phyloP scores from a whole-genome alignment of 1,284 basidiomycete species.

The Apiotrichum veenhuisii region DNA sequence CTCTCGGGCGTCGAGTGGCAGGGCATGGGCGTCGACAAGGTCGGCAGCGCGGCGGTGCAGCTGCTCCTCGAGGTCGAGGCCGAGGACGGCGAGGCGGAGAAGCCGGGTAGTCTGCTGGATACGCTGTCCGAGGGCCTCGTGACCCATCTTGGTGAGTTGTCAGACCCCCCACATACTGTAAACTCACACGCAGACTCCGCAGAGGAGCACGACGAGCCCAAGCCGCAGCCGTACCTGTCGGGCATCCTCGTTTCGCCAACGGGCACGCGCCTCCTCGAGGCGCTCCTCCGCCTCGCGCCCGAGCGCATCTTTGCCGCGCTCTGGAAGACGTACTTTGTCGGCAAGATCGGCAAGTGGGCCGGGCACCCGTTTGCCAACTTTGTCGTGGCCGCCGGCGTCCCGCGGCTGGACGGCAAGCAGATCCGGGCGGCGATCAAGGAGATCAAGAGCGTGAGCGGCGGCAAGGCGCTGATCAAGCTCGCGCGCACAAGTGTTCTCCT shows the following conservation, averaged over 20 bases:
- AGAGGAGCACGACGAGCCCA: conserved; percentile 18
- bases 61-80: conserved; percentile 75
- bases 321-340: conserved; percentile 72
- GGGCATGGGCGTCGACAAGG: conserved; percentile 72
- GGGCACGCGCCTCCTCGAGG: conserved; percentile 81
- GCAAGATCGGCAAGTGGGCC: conserved; percentile 66
- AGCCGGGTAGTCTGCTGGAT: conserved; percentile 73
- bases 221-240: conserved; percentile 52
- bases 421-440: conserved; percentile 61
- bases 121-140: conserved; percentile 74
- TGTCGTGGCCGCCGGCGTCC: conserved; percentile 73
- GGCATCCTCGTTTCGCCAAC: conserved; percentile 77
- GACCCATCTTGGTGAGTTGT: conserved; percentile 53
- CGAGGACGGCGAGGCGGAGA: conserved; percentile 59
- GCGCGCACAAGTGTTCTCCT: conserved; percentile 64
- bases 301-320: conserved; percentile 61
- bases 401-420: conserved; percentile 57
- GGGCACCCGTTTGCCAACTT: conserved; percentile 88
- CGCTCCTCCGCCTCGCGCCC: conserved; percentile 63
- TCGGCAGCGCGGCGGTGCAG: conserved; percentile 77
- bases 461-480: conserved; percentile 55
- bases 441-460: conserved; percentile 56
- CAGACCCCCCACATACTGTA: background rate
- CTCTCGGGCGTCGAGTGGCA: conserved; percentile 71
- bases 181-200: conserved; percentile 41